phyloP scores from a whole-genome alignment of 495 filamentous ascomycete genomes.

The Neurospora sp. region DNA sequence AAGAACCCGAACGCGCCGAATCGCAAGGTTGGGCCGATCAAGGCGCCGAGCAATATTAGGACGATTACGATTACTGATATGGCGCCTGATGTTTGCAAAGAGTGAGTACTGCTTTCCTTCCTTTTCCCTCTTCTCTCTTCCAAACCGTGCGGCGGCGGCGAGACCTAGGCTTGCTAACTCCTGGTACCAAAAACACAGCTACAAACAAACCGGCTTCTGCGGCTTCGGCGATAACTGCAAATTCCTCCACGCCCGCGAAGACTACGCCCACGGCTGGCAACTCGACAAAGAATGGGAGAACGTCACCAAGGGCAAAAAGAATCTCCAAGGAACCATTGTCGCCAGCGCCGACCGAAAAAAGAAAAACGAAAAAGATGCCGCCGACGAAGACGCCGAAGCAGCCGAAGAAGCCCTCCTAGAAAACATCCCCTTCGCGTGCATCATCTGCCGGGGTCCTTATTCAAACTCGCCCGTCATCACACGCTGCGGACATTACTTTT shows the following conservation, averaged over 20 bases:
- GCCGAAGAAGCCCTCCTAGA: conserved; percentile 70
- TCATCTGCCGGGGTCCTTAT: conserved; percentile 80
- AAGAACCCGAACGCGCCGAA: conserved; percentile 72
- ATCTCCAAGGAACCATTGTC: conserved; percentile 49
- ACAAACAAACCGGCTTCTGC: conserved; percentile 16
- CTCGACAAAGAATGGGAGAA: conserved; percentile 90
- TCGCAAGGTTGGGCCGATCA: conserved; percentile 70
- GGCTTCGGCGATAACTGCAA: conserved; percentile 52
- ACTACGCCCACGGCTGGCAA: conserved; percentile 92
- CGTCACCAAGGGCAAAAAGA: conserved; percentile 64
- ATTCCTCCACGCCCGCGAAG: conserved; percentile 76
- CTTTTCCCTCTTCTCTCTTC: not conserved
- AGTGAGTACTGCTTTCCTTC: conserved; percentile 21
- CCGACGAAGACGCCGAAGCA: conserved; percentile 44
- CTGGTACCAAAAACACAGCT: not conserved
- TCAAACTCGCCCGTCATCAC: conserved; percentile 67
- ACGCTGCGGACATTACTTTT: conserved; percentile 93
- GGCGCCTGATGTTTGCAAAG: conserved; percentile 91
- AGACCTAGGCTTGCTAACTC: not conserved
- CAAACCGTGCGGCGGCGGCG: too few relatives aligned
- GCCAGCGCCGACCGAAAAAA: conserved; percentile 45
- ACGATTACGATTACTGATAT: conserved; percentile 87
- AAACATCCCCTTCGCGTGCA: conserved; percentile 89
- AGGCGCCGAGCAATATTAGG: conserved; percentile 81
- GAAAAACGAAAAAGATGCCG: conserved; percentile 24